Conservation (phyloP, 2,329 filamentous ascomycete genomes). For the Coniella vitis region DNA sequence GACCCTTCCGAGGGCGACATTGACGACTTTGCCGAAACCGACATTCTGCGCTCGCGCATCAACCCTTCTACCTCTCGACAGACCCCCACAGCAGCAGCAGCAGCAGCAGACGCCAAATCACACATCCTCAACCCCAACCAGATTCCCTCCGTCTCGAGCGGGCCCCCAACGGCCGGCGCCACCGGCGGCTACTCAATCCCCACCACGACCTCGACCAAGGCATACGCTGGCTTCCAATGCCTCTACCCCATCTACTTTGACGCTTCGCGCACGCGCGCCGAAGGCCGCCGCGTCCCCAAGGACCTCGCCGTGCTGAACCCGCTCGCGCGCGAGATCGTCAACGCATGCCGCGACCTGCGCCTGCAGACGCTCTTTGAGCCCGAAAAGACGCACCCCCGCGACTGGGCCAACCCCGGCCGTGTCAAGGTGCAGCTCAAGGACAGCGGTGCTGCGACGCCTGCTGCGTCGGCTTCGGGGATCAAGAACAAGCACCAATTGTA, state of each 20-base stretch:
- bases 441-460: conserved; percentile 13
- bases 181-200: conserved; percentile 21
- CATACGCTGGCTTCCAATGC: conserved; percentile 74
- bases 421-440: conserved; percentile 72
- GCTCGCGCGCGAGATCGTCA: conserved; percentile 80
- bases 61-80: conserved; percentile 18
- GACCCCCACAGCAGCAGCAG: conserved; percentile 14
- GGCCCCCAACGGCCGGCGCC: conserved; percentile 23
- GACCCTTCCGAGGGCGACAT: conserved; percentile 88
- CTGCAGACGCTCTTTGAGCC: conserved; percentile 78
- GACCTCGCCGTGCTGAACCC: conserved; percentile 75
- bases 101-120: conserved; percentile 14
- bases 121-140: conserved; percentile 29
- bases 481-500: conserved; percentile 85
- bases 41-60: conserved; percentile 44
- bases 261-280: conserved; percentile 60
- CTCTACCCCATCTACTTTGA: conserved; percentile 97
- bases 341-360: conserved; percentile 69
- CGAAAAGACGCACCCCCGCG: conserved; percentile 86
- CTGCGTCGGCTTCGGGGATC: conserved; percentile 39
- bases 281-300: conserved; percentile 72
- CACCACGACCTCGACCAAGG: conserved; percentile 34
- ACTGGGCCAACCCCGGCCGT: conserved; percentile 94
- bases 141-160: conserved; percentile 31
- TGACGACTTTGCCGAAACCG: conserved; percentile 51